Evolutionary conservation across 1,284 basidiomycete genomes (phyloP).

Genomic region (Cryptococcus sp.): DNA sequence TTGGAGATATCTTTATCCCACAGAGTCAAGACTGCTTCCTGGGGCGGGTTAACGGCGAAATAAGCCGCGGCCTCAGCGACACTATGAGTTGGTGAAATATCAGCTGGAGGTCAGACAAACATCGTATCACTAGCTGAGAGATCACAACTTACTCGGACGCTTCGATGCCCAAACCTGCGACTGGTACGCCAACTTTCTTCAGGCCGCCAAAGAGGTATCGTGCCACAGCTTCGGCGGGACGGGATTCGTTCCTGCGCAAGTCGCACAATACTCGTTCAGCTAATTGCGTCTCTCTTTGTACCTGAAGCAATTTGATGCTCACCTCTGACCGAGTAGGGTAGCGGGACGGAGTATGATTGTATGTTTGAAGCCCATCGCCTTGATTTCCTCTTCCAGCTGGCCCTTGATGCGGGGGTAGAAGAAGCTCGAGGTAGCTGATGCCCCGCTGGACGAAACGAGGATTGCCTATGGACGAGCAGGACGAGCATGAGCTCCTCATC

Average conservation of each 20-base stretch:
- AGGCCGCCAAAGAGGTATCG: neutral
- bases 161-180: conserved; percentile 20
- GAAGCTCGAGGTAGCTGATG: conserved; percentile 22
- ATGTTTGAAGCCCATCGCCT: conserved; percentile 32
- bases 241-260: neutral
- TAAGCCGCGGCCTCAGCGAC: conserved; percentile 41
- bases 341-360: conserved; percentile 44
- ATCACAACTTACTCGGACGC: conserved; percentile 24
- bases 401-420: conserved; percentile 44
- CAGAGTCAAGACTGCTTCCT: conserved; percentile 22
- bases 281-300: neutral
- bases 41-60: conserved; percentile 29
- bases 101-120: neutral
- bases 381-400: conserved; percentile 40
- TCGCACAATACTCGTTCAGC: neutral
- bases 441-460: conserved; percentile 38
- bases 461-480: conserved; percentile 26
- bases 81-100: conserved; percentile 6
- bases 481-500: conserved; percentile 38
- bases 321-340: conserved; percentile 38
- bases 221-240: neutral
- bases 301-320: neutral
- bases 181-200: conserved; percentile 22
- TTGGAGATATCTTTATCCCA: conserved; percentile 27
- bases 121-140: neutral